A percentile compares a stretch with the other conserved stretches of the same genome.
Conservation (phyloP, 2,329 filamentous ascomycete species). For the Xylaria polymorpha region DNA sequence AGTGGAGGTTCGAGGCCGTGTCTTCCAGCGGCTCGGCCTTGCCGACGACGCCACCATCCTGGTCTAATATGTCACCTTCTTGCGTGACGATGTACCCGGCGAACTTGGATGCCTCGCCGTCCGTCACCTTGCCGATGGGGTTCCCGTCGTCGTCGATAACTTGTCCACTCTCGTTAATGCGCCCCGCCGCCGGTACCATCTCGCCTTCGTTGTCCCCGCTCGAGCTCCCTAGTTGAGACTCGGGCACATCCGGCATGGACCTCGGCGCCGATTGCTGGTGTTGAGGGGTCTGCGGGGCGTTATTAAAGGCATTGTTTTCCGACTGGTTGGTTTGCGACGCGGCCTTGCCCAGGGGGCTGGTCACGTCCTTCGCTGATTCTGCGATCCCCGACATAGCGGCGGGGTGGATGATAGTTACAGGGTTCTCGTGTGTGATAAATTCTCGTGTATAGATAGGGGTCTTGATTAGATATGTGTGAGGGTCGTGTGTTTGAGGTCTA, state of each 20-base stretch:
- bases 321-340: slow-evolving; percentile 32
- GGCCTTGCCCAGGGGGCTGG: slow-evolving; percentile 38
- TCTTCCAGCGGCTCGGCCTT: slow-evolving; percentile 51
- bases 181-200: slow-evolving; percentile 53
- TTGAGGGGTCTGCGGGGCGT: slow-evolving; percentile 36
- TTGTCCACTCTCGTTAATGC: slow-evolving; percentile 65
- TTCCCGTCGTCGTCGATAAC: slow-evolving; percentile 66
- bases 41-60: slow-evolving; percentile 49
- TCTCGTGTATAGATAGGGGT: slow-evolving; percentile 38
- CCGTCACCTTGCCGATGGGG: slow-evolving; percentile 57
- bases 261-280: slow-evolving; percentile 41
- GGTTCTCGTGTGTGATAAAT: slow-evolving; percentile 44
- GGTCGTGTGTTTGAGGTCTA: slow-evolving; percentile 26
- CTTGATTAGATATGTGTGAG: slow-evolving; percentile 37
- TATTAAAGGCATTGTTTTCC: slow-evolving; percentile 26
- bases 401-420: slow-evolving; percentile 45
- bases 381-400: slow-evolving; percentile 48
- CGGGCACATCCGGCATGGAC: slow-evolving; percentile 46
- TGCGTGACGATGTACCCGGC: slow-evolving; percentile 52
- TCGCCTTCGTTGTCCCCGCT: slow-evolving; percentile 49
- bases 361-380: slow-evolving; percentile 41
- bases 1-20: slow-evolving; percentile 48
- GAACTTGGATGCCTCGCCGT: slow-evolving; percentile 47
- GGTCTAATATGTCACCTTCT: slow-evolving; percentile 51
- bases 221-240: slow-evolving; percentile 36